Conservation (phyloP, 306 rosid species). For the Chamaecrista fasciculata region DNA sequence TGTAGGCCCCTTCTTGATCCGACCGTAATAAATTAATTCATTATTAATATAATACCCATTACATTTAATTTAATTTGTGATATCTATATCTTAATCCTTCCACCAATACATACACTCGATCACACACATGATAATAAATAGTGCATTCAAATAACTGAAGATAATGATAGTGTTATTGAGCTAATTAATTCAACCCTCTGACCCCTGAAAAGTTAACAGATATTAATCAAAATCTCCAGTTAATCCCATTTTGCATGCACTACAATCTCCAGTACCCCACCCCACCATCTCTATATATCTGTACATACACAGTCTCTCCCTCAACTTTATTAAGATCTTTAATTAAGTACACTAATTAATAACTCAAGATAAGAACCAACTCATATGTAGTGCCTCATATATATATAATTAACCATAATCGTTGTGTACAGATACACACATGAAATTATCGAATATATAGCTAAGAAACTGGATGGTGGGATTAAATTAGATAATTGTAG, state of each 20-base stretch:
- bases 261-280: slow-evolving; percentile 3
- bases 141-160: not conserved
- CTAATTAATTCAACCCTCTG: not conserved
- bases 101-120: not conserved
- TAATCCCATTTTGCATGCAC: not conserved
- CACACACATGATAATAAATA: not conserved
- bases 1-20: not conserved
- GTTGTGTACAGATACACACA: too few relatives aligned
- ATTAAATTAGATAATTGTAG: not conserved
- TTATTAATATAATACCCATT: too few relatives aligned
- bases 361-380: not conserved
- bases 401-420: too few relatives aligned
- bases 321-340: not conserved
- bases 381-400: too few relatives aligned
- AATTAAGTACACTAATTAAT: too few relatives aligned
- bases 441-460: too few relatives aligned
- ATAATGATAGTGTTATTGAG: not conserved
- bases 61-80: too few relatives aligned
- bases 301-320: not conserved
- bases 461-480: not conserved
- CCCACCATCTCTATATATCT: too few relatives aligned
- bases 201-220: too few relatives aligned
- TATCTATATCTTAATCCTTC: not conserved
- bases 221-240: too few relatives aligned
- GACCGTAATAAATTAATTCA: too few relatives aligned